Base-by-base conservation (phyloP, 192 early-diverging fungal species). In the Blastocladiella britannica region DNA sequence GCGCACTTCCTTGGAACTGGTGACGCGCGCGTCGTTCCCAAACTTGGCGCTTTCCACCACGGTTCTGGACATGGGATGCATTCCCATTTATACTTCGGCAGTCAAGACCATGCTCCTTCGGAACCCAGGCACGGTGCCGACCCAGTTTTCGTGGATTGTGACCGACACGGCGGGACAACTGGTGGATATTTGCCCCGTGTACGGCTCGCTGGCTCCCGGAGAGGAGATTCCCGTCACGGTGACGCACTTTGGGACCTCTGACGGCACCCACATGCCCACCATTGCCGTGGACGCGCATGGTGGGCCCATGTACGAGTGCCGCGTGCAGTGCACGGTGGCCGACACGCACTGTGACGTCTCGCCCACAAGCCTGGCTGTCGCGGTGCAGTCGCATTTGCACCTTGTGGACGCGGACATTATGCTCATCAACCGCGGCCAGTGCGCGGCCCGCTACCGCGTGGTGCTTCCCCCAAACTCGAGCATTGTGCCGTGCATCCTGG, bases 231-330 rank as follows among this genome's bases (percentile, higher is more conserved):
- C 47, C n/a, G 65, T 75, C 2, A 63, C 66, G 31, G 70, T 74
- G 7, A 66, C 67, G 8, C 78, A 78, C 57, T 67, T 63, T 51
- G 75, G 73, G 15, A 63, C 71, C 51, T 31, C 57, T 29, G 55
- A 43, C 47, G 65, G 66, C 25, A 58, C 30, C 7, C 72, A 68
- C 55, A 53, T 51, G 25, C 59, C 53, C 15, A 56, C 56, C 5
- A 72, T 67, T 0, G 7, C 76, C n/a, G 78, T 75, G 55, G 73
- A 77, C 55, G 75, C 78, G 7, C 25, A 52, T 22, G 75, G 78
- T 2, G 78, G 78, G 0, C 78, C 78, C 23, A 74, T 74, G 24
- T 80, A 80, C 57, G 70, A 78, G 57, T 31, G 78, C 27, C 4
- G 20, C 24, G 31, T 80, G 8, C 54, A 63, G 52, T 76, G 76